phyloP scores from a whole-genome alignment of 441 rosid species.

The Pelargonium citronellum region DNA sequence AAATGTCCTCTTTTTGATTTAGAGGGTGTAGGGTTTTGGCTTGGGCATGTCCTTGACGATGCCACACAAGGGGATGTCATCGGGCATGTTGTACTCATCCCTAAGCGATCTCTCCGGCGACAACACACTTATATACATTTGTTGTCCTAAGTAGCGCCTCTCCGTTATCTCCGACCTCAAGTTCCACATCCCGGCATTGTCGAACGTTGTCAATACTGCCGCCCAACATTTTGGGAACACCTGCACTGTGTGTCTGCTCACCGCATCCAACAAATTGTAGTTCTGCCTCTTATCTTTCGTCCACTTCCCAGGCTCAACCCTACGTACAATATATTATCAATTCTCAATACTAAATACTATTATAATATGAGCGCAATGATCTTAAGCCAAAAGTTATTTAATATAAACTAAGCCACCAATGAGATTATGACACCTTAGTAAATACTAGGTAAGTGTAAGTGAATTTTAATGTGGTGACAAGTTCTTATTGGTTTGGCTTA shows the following conservation, averaged over 20 bases:
- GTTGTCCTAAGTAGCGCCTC: conserved; percentile 89
- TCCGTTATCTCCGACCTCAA: conserved; percentile 85
- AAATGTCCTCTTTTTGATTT: background rate
- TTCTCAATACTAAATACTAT: background rate
- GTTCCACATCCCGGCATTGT: conserved; percentile 98
- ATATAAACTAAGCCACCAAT: too few relatives aligned
- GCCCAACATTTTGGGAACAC: conserved; percentile 92
- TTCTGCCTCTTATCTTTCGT: conserved; percentile 13
- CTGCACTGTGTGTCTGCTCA: conserved; percentile 75
- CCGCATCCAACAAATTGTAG: conserved; percentile 70
- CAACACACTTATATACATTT: conserved; percentile 55
- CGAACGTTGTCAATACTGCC: conserved; percentile 74
- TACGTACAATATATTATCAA: background rate
- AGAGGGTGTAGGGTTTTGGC: conserved; percentile 46
- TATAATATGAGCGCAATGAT: background rate
- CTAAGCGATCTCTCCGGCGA: conserved; percentile 58
- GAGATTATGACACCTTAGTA: too few relatives aligned
- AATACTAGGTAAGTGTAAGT: too few relatives aligned
- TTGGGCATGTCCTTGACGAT: conserved; percentile 44
- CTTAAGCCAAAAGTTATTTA: too few relatives aligned
- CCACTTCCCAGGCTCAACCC: conserved; percentile 59
- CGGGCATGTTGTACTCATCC: conserved; percentile 69
- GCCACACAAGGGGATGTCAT: conserved; percentile 49
- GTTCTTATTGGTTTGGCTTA: background rate
- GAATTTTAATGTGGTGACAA: too few relatives aligned